phyloP scores from a whole-genome alignment of 2,329 filamentous ascomycete species.

The Hortaea werneckii region DNA sequence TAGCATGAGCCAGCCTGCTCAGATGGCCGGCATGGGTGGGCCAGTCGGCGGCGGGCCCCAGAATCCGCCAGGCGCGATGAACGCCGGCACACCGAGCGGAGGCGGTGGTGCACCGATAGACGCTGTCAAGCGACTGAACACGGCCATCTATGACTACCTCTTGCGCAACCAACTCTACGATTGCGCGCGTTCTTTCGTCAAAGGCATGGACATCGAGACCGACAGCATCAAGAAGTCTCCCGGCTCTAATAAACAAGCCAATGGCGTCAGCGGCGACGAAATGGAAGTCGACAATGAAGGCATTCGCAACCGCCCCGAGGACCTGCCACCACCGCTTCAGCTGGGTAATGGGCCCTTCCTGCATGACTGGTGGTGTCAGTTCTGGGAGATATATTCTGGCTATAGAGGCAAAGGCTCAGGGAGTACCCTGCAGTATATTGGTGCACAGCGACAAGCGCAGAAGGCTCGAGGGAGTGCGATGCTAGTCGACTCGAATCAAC shows the following conservation, averaged over 20 bases:
- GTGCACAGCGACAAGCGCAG: slow-evolving; percentile 64
- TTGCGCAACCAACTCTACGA: slow-evolving; percentile 76
- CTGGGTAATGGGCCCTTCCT: slow-evolving; percentile 71
- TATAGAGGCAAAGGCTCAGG: slow-evolving; percentile 58
- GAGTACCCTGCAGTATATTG: slow-evolving; percentile 19
- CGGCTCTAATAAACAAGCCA: slow-evolving; percentile 50
- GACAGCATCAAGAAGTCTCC: slow-evolving; percentile 51
- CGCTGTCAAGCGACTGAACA: slow-evolving; percentile 50
- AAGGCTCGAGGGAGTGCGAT: slow-evolving; percentile 57
- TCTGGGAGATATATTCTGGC: slow-evolving; percentile 90
- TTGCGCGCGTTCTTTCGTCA: slow-evolving; percentile 64
- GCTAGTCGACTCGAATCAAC: slow-evolving; percentile 46
- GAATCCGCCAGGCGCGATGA: slow-evolving; percentile 10
- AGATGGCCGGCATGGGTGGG: slow-evolving; percentile 56
- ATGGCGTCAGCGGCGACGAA: slow-evolving; percentile 59
- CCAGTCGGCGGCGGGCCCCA: slow-evolving; percentile 43
- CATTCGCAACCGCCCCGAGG: slow-evolving; percentile 65
- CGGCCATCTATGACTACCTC: slow-evolving; percentile 88
- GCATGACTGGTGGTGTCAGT: slow-evolving; percentile 95
- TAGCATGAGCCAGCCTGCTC: slow-evolving; percentile 48
- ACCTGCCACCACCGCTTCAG: slow-evolving; percentile 66
- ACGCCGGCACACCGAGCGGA: slow-evolving; percentile 21
- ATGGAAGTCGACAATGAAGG: slow-evolving; percentile 78
- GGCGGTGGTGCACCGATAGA: slow-evolving; percentile 9
- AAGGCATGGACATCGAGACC: slow-evolving; percentile 32